Evolutionary conservation across 176 grass and related monocot species (phyloP), one percentile per base, ranked within the genome.

Genomic region (Alloteropsis semialata): DNA sequence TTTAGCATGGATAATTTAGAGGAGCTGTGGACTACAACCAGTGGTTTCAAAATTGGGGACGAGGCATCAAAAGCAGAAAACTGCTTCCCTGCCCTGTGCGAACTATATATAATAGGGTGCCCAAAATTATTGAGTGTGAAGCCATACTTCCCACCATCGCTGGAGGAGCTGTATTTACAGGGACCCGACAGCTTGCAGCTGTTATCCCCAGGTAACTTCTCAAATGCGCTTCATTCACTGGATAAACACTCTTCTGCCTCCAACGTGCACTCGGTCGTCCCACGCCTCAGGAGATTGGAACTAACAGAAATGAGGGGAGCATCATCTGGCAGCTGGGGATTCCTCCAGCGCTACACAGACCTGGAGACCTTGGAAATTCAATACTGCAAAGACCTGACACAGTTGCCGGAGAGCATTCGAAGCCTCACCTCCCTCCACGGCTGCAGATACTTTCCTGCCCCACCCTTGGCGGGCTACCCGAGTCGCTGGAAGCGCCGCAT

Each of bases 351-450:
- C 28, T 5, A 8, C 28, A 63, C 29, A 8, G 14, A 0, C 7
- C 60, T 63, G 2, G 8, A 24, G 0, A 17, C 15, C 8, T 5
- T 78, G 49, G 21, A 61, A 14, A 17, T 62, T 30, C 2, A 12
- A 0, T 3, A 2, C 22, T 73, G 22, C 30, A 13, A 24, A n/a
- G 43, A 83, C 21, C 34, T 83, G 6, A 46, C 0, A 9, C 5
- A 59, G 10, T n/a, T 81, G 36, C 78, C 78, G 17, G 15, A 81
- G 32, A 81, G 41, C 78, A 51, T 81, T 22, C 61, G 28, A 6
- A 1, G 34, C 25, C 78, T 81, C 69, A 48, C 0, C 3, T 48
- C 61, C 8, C 78, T 49, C 3, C 39, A 9, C 2, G 9, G 8
- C 12, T 74, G 29, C 1, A 24, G 0, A 8, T n/a, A n/a, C n/a